Percentiles rank a stretch among this genome's conserved stretches.
Conservation (phyloP, 1,284 basidiomycete species). For the Heterobasidion irregulare region DNA sequence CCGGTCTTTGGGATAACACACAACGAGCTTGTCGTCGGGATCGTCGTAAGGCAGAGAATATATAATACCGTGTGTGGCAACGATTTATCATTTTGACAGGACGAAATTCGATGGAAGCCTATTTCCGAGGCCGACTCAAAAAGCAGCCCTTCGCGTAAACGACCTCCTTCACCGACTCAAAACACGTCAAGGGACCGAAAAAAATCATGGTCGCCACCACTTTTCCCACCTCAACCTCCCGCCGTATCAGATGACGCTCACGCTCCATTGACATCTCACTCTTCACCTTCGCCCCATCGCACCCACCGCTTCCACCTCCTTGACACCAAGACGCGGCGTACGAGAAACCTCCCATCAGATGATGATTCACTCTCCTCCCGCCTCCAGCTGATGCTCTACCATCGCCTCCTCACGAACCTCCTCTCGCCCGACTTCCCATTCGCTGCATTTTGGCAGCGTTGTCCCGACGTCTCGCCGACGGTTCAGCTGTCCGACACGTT, state of each 20-base stretch:
- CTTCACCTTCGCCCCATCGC: background rate
- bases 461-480: constrained; percentile 11
- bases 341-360: constrained; percentile 44
- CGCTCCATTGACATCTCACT: background rate
- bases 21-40: constrained; percentile 46
- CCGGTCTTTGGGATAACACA: constrained; percentile 64
- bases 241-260: background rate
- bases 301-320: constrained; percentile 42
- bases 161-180: constrained; percentile 11
- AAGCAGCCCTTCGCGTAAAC: constrained; percentile 8
- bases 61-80: background rate
- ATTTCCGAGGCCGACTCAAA: background rate
- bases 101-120: constrained; percentile 36
- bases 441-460: constrained; percentile 38
- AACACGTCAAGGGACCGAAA: constrained; percentile 19
- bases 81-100: constrained; percentile 26
- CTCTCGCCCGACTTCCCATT: constrained; percentile 45
- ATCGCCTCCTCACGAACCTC: constrained; percentile 56
- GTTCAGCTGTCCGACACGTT: constrained; percentile 8
- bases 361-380: constrained; percentile 57
- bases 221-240: constrained; percentile 1
- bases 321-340: constrained; percentile 73
- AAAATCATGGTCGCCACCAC: constrained; percentile 8
- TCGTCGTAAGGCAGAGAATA: constrained; percentile 42
- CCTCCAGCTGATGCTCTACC: constrained; percentile 83